A percentile compares a stretch with the other conserved stretches of the same genome.
Conservation (phyloP, 345 rosid genomes). For the Eucalyptus marginata region DNA sequence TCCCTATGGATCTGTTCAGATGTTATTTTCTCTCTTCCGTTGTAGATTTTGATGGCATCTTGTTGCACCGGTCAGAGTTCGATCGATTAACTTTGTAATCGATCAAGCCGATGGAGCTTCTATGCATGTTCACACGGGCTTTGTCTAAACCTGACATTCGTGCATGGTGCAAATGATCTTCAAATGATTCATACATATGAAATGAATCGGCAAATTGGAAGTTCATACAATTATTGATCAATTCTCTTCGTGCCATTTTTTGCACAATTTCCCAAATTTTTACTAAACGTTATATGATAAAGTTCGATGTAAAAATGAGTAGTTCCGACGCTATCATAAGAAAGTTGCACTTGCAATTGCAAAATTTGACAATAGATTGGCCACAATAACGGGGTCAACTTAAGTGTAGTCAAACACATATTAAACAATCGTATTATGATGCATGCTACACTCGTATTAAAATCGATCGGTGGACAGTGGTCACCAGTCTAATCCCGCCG, state of each 20-base stretch:
- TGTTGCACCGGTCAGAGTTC: background rate
- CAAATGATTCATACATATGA: background rate
- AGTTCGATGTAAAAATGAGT: accelerated
- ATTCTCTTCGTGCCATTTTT: background rate
- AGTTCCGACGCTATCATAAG: background rate
- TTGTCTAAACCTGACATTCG: background rate
- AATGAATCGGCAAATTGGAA: background rate
- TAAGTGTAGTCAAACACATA: background rate
- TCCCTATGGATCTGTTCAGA: background rate
- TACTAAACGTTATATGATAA: accelerated
- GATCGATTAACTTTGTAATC: background rate
- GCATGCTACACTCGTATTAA: background rate
- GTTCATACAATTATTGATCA: background rate
- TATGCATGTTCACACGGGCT: background rate
- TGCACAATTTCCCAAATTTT: background rate
- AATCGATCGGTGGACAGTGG: background rate
- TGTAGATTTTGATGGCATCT: background rate
- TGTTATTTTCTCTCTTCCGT: background rate
- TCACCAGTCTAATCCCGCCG: background rate
- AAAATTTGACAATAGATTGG: background rate
- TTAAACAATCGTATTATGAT: background rate
- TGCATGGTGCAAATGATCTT: background rate
- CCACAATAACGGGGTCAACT: background rate
- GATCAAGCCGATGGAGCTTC: background rate
- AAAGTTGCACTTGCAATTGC: background rate